Conservation (phyloP, 805 yeast species). For the Tetrapisispora pingtungensis region DNA sequence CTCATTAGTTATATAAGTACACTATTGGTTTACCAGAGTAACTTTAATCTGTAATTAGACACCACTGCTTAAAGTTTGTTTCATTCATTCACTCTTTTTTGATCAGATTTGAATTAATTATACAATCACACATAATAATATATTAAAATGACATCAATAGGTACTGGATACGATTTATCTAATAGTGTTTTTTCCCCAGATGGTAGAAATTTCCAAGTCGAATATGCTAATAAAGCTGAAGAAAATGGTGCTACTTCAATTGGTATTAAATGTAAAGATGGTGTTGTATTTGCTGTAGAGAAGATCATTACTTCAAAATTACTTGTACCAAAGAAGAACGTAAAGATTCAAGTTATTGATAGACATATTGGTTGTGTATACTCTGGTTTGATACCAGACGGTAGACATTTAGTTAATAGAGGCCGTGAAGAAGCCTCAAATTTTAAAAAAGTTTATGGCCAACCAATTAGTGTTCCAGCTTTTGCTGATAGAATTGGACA, state of each 20-base stretch:
- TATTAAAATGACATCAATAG: slow-evolving; percentile 69
- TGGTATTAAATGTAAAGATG: slow-evolving; percentile 87
- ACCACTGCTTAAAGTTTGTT: background rate
- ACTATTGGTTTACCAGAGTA: too few species aligned
- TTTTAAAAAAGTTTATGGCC: slow-evolving; percentile 68
- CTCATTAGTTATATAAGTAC: too few species aligned
- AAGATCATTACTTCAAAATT: slow-evolving; percentile 79
- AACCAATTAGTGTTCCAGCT: slow-evolving; percentile 67
- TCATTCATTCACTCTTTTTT: background rate
- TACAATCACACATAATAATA: background rate
- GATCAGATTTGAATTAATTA: too few species aligned
- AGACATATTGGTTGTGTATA: slow-evolving; percentile 90
- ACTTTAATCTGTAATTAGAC: background rate
- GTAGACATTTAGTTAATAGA: slow-evolving; percentile 82
- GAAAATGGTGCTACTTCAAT: slow-evolving; percentile 95
- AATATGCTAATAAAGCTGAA: slow-evolving; percentile 94
- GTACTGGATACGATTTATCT: slow-evolving; percentile 97
- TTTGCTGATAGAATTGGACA: slow-evolving; percentile 81
- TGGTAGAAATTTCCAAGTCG: slow-evolving; percentile 94
- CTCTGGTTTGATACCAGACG: slow-evolving; percentile 94
- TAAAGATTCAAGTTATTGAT: slow-evolving; percentile 86
- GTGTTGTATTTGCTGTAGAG: slow-evolving; percentile 96
- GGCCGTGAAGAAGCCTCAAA: slow-evolving; percentile 86
- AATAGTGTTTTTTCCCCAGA: slow-evolving; percentile 87
- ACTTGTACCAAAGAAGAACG: slow-evolving; percentile 80